Percentiles rank a stretch among this genome's conserved stretches.
Conservation (phyloP, 495 filamentous ascomycete genomes). For the Aspergillus homomorphus region DNA sequence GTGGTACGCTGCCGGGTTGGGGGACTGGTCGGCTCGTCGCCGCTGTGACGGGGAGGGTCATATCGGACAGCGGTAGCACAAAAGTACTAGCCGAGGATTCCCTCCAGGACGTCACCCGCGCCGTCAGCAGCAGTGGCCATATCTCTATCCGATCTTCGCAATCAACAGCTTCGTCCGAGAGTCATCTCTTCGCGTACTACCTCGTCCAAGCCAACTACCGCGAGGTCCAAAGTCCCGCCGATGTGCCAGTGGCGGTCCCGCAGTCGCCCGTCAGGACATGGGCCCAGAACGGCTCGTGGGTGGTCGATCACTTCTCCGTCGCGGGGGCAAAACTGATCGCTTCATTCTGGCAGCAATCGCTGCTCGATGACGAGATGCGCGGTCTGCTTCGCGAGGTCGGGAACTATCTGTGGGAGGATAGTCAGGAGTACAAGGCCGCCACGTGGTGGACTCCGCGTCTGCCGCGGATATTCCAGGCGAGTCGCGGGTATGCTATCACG, state of each 20-base stretch:
- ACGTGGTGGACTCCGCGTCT: constrained; percentile 22
- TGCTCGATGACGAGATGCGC: constrained; percentile 23
- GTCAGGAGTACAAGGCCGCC: constrained; percentile 17
- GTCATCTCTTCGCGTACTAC: not conserved
- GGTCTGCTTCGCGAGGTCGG: constrained; percentile 30
- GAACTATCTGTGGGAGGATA: constrained; percentile 31
- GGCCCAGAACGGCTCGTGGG: constrained; percentile 28
- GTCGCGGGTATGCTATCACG: not conserved
- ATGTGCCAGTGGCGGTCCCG: not conserved
- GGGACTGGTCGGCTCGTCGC: not conserved
- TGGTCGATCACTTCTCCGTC: constrained; percentile 31
- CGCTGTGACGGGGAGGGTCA: not conserved
- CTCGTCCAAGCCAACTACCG: not conserved
- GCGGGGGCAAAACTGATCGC: constrained; percentile 23
- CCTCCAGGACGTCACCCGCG: not conserved
- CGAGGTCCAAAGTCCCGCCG: not conserved
- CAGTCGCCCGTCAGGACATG: not conserved
- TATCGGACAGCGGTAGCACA: not conserved
- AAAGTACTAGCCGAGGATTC: not conserved
- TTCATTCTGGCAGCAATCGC: constrained; percentile 30
- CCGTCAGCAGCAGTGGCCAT: not conserved
- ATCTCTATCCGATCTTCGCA: not conserved
- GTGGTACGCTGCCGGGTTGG: not conserved
- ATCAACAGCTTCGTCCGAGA: not conserved
- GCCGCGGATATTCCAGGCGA: constrained; percentile 16